Evolutionary conservation across 2,329 filamentous ascomycete genomes (phyloP).

Genomic region (Coleophoma eucalyptorum): DNA sequence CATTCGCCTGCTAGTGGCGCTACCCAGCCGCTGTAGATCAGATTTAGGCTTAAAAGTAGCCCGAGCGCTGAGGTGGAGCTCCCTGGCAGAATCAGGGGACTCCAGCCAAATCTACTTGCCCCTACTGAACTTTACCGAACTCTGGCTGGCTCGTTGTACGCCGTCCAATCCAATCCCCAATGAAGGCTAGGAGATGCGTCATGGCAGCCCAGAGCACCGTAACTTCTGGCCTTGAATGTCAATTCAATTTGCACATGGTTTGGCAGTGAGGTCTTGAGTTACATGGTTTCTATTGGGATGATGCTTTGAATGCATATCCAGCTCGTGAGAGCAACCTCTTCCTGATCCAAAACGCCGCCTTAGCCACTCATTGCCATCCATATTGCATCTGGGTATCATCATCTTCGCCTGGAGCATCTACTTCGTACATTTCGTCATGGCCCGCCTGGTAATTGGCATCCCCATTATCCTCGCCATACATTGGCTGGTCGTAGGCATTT

Average conservation of each 20-base stretch:
- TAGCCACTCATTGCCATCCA: slow-evolving; percentile 6
- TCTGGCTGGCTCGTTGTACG: too few relatives aligned
- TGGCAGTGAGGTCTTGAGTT: too few relatives aligned
- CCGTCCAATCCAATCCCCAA: too few relatives aligned
- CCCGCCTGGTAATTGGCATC: slow-evolving; percentile 1
- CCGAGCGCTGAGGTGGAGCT: background rate
- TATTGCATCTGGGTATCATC: slow-evolving; percentile 14
- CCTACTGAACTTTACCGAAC: too few relatives aligned
- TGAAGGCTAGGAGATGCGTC: too few relatives aligned
- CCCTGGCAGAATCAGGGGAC: background rate
- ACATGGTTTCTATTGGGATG: too few relatives aligned
- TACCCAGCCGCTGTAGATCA: background rate
- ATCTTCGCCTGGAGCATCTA: slow-evolving; percentile 9
- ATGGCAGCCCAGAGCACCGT: too few relatives aligned
- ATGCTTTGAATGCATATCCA: too few relatives aligned
- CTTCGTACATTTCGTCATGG: slow-evolving; percentile 3
- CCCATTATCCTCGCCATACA: background rate
- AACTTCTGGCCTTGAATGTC: too few relatives aligned
- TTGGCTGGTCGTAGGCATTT: background rate
- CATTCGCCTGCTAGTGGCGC: background rate
- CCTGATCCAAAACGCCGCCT: background rate
- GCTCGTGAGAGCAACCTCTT: slow-evolving; percentile 1
- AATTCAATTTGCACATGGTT: too few relatives aligned
- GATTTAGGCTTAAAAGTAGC: background rate
- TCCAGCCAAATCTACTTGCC: too few relatives aligned